Percentiles rank a stretch among this genome's conserved stretches.
These are phyloP conservation scores for Dactylellina drechsleri DNA, from an alignment of 2,329 filamentous ascomycete genomes.

Conservation along the genomic window DNA sequence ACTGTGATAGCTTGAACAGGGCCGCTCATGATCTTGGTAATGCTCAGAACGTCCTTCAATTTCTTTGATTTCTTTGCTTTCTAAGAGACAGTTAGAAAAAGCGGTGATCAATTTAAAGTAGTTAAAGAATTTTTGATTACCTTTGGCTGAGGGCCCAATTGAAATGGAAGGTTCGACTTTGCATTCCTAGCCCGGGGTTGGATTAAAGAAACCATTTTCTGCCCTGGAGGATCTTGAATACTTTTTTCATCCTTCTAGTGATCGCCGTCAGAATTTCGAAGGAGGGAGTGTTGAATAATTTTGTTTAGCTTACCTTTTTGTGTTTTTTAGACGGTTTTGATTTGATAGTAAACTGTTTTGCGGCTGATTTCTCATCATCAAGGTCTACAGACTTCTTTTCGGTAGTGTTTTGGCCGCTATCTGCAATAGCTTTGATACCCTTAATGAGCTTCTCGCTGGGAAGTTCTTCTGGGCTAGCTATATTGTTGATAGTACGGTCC, in stretches of 20 bases:
- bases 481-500: neutral
- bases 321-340: neutral
- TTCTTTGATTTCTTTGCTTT: slow-evolving; percentile 25
- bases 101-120: too few relatives aligned
- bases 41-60: neutral
- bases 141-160: slow-evolving; percentile 49
- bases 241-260: neutral
- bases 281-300: too few relatives aligned
- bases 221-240: neutral
- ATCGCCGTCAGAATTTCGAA: neutral
- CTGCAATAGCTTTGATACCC: neutral
- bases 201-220: slow-evolving; percentile 16
- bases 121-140: neutral
- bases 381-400: neutral
- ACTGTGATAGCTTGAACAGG: slow-evolving; percentile 28
- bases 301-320: too few relatives aligned
- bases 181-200: slow-evolving; percentile 23
- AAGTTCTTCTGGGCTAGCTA: neutral
- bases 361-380: too few relatives aligned
- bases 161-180: slow-evolving; percentile 18
- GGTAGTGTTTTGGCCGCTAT: neutral
- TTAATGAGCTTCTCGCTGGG: neutral
- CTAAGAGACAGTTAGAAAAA: neutral
- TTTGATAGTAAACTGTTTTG: neutral
- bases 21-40: neutral